A percentile compares a stretch with the other conserved stretches of the same genome.
These are phyloP conservation scores for Chloranthus sessilifolius DNA, from an alignment of 164 flowering plant species.

Conservation along the genomic window DNA sequence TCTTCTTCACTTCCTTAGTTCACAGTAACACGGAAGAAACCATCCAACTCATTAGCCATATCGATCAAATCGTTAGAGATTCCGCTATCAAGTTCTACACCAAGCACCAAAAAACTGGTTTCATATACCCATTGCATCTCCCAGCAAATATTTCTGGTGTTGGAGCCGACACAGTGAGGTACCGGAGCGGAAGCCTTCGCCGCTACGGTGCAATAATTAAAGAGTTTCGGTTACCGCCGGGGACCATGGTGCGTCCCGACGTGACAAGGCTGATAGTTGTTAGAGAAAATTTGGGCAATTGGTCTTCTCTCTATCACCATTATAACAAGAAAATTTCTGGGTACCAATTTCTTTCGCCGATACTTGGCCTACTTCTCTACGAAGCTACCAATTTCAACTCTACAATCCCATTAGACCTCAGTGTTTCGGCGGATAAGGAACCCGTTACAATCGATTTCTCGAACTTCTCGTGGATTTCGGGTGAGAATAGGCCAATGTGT, in stretches of 20 bases:
- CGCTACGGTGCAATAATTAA: constrained; percentile 63
- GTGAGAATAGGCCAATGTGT: constrained; percentile 38
- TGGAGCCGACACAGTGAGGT: constrained; percentile 40
- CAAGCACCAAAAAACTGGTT: constrained; percentile 45
- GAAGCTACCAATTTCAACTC: constrained; percentile 33
- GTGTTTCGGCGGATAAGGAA: constrained; percentile 26
- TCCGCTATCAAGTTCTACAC: constrained; percentile 49
- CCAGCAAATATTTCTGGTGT: constrained; percentile 65
- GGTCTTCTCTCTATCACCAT: constrained; percentile 53
- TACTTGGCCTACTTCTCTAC: constrained; percentile 71
- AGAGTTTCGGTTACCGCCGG: constrained; percentile 52
- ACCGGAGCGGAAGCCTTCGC: constrained; percentile 75
- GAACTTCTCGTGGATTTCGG: constrained; percentile 11
- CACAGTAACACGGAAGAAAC: constrained; percentile 17
- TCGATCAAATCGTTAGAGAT: constrained; percentile 60
- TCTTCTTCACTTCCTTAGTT: constrained; percentile 12
- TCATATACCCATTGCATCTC: constrained; percentile 31
- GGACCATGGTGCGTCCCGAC: constrained; percentile 54
- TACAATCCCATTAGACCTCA: constrained; percentile 36
- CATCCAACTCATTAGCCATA: constrained; percentile 34
- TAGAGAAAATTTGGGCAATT: constrained; percentile 54
- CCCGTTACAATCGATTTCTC: constrained; percentile 67
- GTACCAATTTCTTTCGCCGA: constrained; percentile 65
- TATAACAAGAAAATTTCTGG: constrained; percentile 48
- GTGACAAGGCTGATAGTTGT: constrained; percentile 61